phyloP scores from a whole-genome alignment of 176 grass and related monocot species.

The Microstegium vimineum region DNA sequence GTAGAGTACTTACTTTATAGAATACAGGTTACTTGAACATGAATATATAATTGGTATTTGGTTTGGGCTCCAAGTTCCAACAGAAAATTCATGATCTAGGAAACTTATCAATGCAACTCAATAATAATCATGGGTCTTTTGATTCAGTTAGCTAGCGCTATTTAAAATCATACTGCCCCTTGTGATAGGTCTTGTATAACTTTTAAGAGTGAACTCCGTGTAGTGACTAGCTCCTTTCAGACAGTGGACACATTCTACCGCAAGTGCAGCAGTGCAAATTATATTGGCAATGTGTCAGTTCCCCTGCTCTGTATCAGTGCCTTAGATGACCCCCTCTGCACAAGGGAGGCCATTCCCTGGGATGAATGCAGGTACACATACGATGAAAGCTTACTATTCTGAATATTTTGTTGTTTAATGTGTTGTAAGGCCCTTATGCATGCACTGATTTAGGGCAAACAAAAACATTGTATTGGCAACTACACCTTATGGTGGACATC shows the following conservation, averaged over 20 bases:
- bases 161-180: background rate
- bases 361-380: slow-evolving; percentile 81
- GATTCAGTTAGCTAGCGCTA: background rate
- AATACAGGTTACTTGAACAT: slow-evolving; percentile 1
- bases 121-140: slow-evolving; percentile 8
- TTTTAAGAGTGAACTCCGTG: background rate
- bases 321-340: slow-evolving; percentile 94
- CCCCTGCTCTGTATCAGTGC: slow-evolving; percentile 90
- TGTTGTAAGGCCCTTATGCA: background rate
- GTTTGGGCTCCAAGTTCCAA: slow-evolving; percentile 4
- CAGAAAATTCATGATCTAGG: slow-evolving; percentile 7
- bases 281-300: slow-evolving; percentile 58
- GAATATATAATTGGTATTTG: background rate
- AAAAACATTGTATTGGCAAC: slow-evolving; percentile 94
- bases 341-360: slow-evolving; percentile 93
- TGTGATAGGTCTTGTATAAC: background rate
- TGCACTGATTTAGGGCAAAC: slow-evolving; percentile 62
- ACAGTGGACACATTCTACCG: slow-evolving; percentile 99
- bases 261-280: slow-evolving; percentile 75
- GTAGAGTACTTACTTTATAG: background rate
- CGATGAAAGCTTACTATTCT: background rate
- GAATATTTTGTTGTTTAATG: slow-evolving; percentile 2
- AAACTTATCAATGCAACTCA: background rate
- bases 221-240: slow-evolving; percentile 38
- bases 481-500: slow-evolving; percentile 81